phyloP scores from a whole-genome alignment of 2,329 filamentous ascomycete species.

The Fusarium penzigii region DNA sequence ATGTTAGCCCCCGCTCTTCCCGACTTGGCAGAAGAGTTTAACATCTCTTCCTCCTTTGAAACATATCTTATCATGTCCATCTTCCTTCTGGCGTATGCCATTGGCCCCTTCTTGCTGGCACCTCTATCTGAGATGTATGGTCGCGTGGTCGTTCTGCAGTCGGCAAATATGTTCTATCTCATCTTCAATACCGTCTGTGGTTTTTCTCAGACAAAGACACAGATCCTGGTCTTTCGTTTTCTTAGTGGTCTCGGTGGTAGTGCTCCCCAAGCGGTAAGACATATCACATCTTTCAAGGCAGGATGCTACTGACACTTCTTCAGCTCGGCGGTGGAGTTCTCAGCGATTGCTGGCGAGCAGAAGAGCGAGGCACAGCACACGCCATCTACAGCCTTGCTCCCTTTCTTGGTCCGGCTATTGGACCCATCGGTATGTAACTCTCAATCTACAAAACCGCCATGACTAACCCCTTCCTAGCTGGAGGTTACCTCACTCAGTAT shows the following conservation, averaged over 20 bases:
- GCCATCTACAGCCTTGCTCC: constrained; percentile 41
- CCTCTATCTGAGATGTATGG: constrained; percentile 56
- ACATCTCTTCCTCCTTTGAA: constrained; percentile 43
- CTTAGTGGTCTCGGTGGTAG: constrained; percentile 48
- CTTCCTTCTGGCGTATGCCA: constrained; percentile 58
- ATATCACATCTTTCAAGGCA: fast-evolving
- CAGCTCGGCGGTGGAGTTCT: constrained; percentile 47
- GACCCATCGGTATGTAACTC: constrained; percentile 38
- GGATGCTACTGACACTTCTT: neutral
- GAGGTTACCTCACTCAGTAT: constrained; percentile 41
- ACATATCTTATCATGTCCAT: constrained; percentile 58
- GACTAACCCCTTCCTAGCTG: constrained; percentile 21
- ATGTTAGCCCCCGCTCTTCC: constrained; percentile 51
- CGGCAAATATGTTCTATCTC: constrained; percentile 52
- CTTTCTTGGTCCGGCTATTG: constrained; percentile 45
- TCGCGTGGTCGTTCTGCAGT: constrained; percentile 45
- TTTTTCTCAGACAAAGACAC: constrained; percentile 44
- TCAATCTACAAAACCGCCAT: neutral
- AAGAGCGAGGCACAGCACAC: constrained; percentile 38
- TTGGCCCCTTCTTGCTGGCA: constrained; percentile 53
- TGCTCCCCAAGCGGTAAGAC: constrained; percentile 44
- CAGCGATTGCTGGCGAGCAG: constrained; percentile 49
- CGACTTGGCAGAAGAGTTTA: constrained; percentile 45
- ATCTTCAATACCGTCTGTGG: constrained; percentile 56
- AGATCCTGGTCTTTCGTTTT: constrained; percentile 53